These are phyloP conservation scores for Stachybotrys echinatus DNA, from an alignment of 2,329 filamentous ascomycete species.

Conservation along the genomic window DNA sequence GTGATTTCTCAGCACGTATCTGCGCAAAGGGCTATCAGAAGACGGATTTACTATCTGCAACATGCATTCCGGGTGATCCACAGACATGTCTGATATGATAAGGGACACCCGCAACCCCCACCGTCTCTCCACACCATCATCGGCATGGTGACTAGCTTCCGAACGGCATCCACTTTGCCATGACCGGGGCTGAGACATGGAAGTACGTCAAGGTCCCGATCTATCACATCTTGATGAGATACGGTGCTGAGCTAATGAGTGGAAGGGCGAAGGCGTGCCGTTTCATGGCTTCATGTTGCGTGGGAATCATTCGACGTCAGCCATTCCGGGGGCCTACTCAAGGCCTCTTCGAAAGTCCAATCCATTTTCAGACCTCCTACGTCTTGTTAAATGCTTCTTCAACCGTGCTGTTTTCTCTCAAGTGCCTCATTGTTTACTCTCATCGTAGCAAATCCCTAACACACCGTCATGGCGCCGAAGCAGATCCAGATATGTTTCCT, in stretches of 20 bases:
- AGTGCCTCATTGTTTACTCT: neutral
- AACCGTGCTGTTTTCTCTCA: neutral
- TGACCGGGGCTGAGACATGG: neutral
- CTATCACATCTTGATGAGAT: too few species aligned
- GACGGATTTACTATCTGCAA: neutral
- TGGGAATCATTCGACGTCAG: too few species aligned
- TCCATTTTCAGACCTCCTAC: too few species aligned
- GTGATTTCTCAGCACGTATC: neutral
- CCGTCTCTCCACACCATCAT: neutral
- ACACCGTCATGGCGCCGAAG: neutral
- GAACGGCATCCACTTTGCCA: neutral
- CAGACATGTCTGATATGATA: neutral
- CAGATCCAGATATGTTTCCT: neutral
- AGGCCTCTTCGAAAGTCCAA: too few species aligned
- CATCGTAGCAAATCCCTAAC: neutral
- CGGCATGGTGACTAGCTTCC: neutral
- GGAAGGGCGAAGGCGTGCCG: too few species aligned
- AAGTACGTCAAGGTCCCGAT: too few species aligned
- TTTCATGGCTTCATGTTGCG: too few species aligned
- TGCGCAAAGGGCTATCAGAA: too few species aligned
- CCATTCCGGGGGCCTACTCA: too few species aligned
- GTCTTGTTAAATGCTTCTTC: too few species aligned
- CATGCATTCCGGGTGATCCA: too few species aligned
- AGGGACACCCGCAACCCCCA: neutral
- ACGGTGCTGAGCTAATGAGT: too few species aligned